Base-by-base conservation (phyloP, 345 rosid species). In the Hibiscus tridactylites region DNA sequence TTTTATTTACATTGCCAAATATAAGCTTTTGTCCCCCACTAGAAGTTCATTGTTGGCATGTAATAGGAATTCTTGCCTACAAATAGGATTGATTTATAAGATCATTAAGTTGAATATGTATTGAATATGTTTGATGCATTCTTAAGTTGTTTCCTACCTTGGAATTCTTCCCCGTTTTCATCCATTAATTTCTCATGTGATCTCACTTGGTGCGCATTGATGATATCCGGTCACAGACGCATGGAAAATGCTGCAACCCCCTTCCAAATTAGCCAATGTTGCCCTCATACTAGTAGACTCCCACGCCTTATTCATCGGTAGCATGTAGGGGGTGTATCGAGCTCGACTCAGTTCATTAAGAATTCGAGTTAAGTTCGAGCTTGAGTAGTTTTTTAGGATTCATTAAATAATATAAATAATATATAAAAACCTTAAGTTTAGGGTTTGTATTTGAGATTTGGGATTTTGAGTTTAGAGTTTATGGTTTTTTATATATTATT, bases 51-150 rank as follows among this genome's bases (percentile, higher is more conserved):
- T 80, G 6, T 35, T 35, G 37, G 70, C 28, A 4, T 63, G 33
- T 57, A 65, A 58, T 56, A 62, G 53, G 42, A 42, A 37, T 62
- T 61, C 62, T 68, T 72, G 57, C 52, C 42, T 70, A 12, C 58
- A 88, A 17, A 85, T 85, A 59, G 88, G 88, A 81, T 87, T 35
- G 24, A 21, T 21, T 87, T 73, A 84, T 81, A 37, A 92, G 80
- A 81, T 88, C 92, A 68, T 29, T 21, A 21, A 21, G 24, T 21
- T 21, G 24, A 21, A 21, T 21, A 21, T 21, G 91, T 78, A 75
- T 76, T 84, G 81, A 92, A 91, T 74, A 84, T 74, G 80, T 78
- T 73, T 17, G 86, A 69, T 50, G 81, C 65, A 8, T 84, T 86
- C 75, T 79, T 79, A 6, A 73, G 79, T 52, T 77, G 85, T 79